Evolutionary conservation across 352 stramenopile species (phyloP).

Genomic region (Globisporangium splendens): DNA sequence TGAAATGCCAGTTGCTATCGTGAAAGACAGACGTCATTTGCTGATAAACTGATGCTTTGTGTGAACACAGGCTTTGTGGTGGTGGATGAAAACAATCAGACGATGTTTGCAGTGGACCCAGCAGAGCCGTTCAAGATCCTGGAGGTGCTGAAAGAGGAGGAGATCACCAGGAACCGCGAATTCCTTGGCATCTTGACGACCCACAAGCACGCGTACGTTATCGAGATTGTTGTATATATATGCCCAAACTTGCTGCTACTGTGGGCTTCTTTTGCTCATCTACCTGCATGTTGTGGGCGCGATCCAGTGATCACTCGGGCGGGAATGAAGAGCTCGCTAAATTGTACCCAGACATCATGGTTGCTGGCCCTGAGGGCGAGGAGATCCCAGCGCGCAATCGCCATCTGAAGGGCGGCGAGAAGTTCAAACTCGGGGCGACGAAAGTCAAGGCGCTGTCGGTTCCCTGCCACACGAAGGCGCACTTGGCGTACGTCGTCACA

Average conservation of each 20-base stretch:
- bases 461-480: slow-evolving; percentile 79
- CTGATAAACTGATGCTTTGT: not conserved
- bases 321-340: slow-evolving; percentile 69
- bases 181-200: slow-evolving; percentile 90
- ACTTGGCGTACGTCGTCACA: slow-evolving; percentile 85
- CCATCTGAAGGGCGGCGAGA: slow-evolving; percentile 69
- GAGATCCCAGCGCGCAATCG: slow-evolving; percentile 71
- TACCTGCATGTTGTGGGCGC: too few relatives aligned
- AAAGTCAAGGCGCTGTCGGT: slow-evolving; percentile 76
- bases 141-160: slow-evolving; percentile 65
- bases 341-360: slow-evolving; percentile 60
- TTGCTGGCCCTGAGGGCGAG: slow-evolving; percentile 71
- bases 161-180: slow-evolving; percentile 52
- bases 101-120: slow-evolving; percentile 78
- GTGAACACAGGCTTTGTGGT: slow-evolving; percentile 58
- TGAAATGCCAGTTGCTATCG: too few relatives aligned
- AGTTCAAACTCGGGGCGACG: slow-evolving; percentile 74
- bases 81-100: slow-evolving; percentile 78
- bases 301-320: slow-evolving; percentile 80
- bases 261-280: too few relatives aligned
- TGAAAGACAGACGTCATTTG: too few relatives aligned
- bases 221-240: too few relatives aligned
- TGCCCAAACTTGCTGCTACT: too few relatives aligned
- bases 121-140: slow-evolving; percentile 64
- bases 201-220: slow-evolving; percentile 88